Conservation (phyloP, 2,329 filamentous ascomycete species). For the Aspergillus floridensis region DNA sequence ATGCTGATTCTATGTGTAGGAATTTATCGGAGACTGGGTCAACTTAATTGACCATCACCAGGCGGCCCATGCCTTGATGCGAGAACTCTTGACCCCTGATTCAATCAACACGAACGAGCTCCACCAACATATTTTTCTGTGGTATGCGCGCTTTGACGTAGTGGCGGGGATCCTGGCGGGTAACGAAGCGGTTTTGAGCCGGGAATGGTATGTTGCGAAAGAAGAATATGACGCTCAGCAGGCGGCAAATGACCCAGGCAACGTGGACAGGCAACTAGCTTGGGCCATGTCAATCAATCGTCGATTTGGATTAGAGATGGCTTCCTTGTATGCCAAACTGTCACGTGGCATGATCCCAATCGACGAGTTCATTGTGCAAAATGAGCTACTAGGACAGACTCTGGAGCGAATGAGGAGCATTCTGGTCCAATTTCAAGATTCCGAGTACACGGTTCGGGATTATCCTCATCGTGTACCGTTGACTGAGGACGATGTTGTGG, state of each 20-base stretch:
- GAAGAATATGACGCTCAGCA: constrained; percentile 63
- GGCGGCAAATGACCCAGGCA: constrained; percentile 57
- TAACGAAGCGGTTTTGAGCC: constrained; percentile 68
- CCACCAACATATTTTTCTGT: constrained; percentile 72
- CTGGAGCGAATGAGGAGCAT: constrained; percentile 44
- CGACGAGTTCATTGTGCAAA: constrained; percentile 64
- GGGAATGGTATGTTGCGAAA: constrained; percentile 72
- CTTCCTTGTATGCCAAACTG: constrained; percentile 69
- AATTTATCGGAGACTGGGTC: constrained; percentile 93
- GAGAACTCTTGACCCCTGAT: constrained; percentile 72
- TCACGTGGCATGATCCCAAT: constrained; percentile 62
- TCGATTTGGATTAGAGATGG: constrained; percentile 75
- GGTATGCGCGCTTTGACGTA: constrained; percentile 88
- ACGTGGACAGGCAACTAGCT: constrained; percentile 66
- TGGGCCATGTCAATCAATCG: constrained; percentile 65
- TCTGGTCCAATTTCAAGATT: constrained; percentile 64
- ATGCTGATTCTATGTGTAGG: constrained; percentile 51
- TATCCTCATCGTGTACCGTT: constrained; percentile 56
- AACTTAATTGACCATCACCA: constrained; percentile 90
- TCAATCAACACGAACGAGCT: constrained; percentile 69
- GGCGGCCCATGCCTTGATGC: constrained; percentile 79
- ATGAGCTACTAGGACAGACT: constrained; percentile 51
- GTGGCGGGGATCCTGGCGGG: constrained; percentile 80
- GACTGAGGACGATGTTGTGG: constrained; percentile 65
- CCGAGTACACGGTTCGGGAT: constrained; percentile 61